Evolutionary conservation across 352 stramenopile genomes (phyloP), one percentile per base, ranked within the genome.

Genomic region (Globisporangium alternatum): DNA sequence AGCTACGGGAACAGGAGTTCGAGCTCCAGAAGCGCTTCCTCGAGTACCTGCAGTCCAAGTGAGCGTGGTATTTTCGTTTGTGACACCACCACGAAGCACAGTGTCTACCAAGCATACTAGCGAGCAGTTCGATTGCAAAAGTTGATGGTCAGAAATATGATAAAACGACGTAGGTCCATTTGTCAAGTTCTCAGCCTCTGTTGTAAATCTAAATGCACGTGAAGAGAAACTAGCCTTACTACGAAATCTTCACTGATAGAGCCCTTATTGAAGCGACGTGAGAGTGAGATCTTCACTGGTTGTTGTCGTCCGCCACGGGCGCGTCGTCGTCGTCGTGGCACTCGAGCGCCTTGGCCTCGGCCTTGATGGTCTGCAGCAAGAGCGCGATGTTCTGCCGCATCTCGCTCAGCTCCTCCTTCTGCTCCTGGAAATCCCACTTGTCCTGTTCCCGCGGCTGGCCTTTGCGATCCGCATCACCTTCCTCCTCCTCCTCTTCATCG

Each of bases 41-140:
- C 44, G 81, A 88, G 72, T 95, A 89, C 78, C 73, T 95, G 68
- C 83, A 91, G 69, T 82, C 81, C 25, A 90, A 92, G 71, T 90
- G 73, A 55, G 39, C 28, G 1, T 6, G 17, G 7, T 17, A 25
- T 58, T 5, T 2, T 9, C 33, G 8, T 57, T 10, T 12, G 33
- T 17, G 2, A 54, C 4, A n/a, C 47, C 30, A 2, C 21, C 13
- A 55, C 22, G 7, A 55, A 31, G 4, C 21, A 31, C 9, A 53
- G 4, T 53, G 22, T 12, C 35, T 17, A 3, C 4, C 35, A 41
- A 41, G 12, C 31, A 9, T 17, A 41, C 15, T 41, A 41, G 35
- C 35, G 35, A 55, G 48, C 21, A 41, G 35, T 3, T 41, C 35
- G 35, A 12, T 15, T 41, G 35, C 12, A 41, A 15, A 13, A 41